These are phyloP conservation scores for Kodamaea sp. DNA, from an alignment of 1,139 yeast species.

Conservation along the genomic window DNA sequence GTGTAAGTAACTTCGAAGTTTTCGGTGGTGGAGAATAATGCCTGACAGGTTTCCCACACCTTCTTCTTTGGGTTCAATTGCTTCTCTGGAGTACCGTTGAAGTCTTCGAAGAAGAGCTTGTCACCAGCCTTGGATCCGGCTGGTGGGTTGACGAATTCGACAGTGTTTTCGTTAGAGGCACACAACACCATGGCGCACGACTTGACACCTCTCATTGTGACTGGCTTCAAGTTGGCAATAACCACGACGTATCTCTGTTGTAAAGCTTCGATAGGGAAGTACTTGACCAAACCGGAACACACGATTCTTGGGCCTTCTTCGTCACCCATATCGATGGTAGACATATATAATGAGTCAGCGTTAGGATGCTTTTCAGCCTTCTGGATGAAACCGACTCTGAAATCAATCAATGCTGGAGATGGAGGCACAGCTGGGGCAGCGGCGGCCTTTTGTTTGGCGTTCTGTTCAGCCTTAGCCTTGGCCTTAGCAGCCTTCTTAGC, in stretches of 20 bases:
- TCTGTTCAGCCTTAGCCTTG: conserved; percentile 64
- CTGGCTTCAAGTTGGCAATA: conserved; percentile 63
- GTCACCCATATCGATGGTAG: conserved; percentile 96
- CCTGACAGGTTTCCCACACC: conserved; percentile 95
- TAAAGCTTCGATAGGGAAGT: conserved; percentile 49
- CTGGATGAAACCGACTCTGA: conserved; percentile 95
- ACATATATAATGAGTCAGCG: conserved; percentile 93
- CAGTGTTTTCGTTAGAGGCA: conserved; percentile 69
- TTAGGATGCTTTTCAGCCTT: conserved; percentile 97
- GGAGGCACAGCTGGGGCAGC: conserved; percentile 63
- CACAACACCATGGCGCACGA: conserved; percentile 97
- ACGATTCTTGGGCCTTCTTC: conserved; percentile 97
- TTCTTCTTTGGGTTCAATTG: conserved; percentile 98
- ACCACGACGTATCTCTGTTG: conserved; percentile 51
- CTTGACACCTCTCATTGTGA: conserved; percentile 71
- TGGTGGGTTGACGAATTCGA: conserved; percentile 96
- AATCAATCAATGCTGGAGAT: conserved; percentile 81
- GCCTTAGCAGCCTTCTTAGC: conserved; percentile 76
- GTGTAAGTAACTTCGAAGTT: conserved; percentile 76
- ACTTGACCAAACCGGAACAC: conserved; percentile 85
- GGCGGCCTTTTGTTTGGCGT: conserved; percentile 51
- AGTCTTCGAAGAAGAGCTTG: conserved; percentile 91
- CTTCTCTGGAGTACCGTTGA: conserved; percentile 84
- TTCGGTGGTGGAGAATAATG: conserved; percentile 80
- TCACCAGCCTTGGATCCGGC: conserved; percentile 95